Conservation (phyloP, 2,329 filamentous ascomycete genomes). For the Trichoderma sp. region DNA sequence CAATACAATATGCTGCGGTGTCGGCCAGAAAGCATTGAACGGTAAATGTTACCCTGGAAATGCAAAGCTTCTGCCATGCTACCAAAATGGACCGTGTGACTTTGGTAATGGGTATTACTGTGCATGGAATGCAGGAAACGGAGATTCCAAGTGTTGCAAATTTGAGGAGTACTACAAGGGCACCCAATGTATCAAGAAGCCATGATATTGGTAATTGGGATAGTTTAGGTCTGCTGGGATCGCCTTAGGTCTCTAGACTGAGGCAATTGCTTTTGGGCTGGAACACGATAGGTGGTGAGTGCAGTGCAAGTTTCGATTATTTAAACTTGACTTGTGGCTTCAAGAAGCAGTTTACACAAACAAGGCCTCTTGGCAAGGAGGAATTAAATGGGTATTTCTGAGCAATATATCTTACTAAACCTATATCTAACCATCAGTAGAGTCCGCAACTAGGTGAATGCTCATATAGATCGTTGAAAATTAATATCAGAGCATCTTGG, state of each 20-base stretch:
- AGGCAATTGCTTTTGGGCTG: neutral
- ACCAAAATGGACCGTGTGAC: neutral
- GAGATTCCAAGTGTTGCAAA: neutral
- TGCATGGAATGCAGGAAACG: neutral
- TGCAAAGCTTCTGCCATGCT: neutral
- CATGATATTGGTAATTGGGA: neutral
- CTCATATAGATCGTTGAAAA: neutral
- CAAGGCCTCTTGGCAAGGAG: neutral
- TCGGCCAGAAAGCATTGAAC: conserved; percentile 4
- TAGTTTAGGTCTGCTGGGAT: neutral
- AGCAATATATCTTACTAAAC: fast-evolving
- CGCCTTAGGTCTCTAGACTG: neutral
- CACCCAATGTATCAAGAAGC: neutral
- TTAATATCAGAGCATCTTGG: neutral
- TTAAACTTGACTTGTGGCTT: neutral
- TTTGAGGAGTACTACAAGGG: neutral
- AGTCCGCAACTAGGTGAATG: neutral
- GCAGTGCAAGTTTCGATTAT: neutral
- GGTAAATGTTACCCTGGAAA: neutral
- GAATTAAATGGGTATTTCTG: neutral
- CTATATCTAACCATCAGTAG: neutral
- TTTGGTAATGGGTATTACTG: neutral
- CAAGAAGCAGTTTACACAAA: too few species aligned
- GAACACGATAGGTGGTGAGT: neutral
- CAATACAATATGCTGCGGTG: neutral